Conservation (phyloP, 192 early-diverging fungal species). For the Martensiomyces pterosporus region DNA sequence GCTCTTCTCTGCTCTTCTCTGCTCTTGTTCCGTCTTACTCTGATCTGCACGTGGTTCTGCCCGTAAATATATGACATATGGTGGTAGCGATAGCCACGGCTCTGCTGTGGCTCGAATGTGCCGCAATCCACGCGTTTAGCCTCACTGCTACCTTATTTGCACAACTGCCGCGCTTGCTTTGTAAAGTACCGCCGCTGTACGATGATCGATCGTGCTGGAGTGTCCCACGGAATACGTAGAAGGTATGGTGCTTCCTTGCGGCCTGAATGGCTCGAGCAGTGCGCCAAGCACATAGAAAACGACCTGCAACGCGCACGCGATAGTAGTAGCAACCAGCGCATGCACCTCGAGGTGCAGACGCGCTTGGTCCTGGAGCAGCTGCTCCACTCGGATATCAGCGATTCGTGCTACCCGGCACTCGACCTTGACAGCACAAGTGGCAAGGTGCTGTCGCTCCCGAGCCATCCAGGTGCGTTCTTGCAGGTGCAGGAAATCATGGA, state of each 20-base stretch:
- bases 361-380: slow-evolving; percentile 42
- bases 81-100: too few species aligned
- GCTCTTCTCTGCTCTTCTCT: background rate
- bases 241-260: slow-evolving; percentile 21
- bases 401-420: slow-evolving; percentile 30
- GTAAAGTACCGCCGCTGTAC: too few species aligned
- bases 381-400: slow-evolving; percentile 37
- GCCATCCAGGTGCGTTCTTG: slow-evolving; percentile 18
- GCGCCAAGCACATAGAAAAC: slow-evolving; percentile 24
- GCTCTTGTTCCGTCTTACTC: background rate
- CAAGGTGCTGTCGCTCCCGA: slow-evolving; percentile 9
- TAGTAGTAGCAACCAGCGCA: too few species aligned
- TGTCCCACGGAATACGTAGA: slow-evolving; percentile 12
- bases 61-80: too few species aligned
- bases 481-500: slow-evolving; percentile 46
- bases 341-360: slow-evolving; percentile 28
- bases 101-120: too few species aligned
- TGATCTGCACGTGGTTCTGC: too few species aligned
- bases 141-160: too few species aligned
- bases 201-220: slow-evolving; percentile 36
- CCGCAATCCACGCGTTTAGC: too few species aligned
- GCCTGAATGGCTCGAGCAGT: slow-evolving; percentile 34
- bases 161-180: too few species aligned
- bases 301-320: slow-evolving; percentile 23
- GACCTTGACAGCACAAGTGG: background rate